Percentiles rank a stretch among this genome's conserved stretches.
phyloP scores from a whole-genome alignment of 768 basidiomycete genomes.

The Gloeopeniophorella convolvens region DNA sequence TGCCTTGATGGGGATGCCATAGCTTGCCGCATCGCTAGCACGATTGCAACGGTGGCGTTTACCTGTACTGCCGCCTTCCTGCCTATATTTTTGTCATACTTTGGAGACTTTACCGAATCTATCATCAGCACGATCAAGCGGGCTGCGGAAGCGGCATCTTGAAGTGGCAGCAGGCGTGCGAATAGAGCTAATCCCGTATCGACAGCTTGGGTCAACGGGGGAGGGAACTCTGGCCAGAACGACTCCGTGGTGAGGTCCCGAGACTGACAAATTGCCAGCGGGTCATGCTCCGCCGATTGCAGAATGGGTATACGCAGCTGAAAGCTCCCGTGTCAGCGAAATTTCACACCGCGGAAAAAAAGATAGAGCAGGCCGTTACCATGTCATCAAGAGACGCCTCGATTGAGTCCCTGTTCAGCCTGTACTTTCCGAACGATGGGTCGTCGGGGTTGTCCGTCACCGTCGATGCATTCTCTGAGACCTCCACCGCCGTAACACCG shows the following conservation, averaged over 20 bases:
- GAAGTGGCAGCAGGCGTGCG: constrained; percentile 67
- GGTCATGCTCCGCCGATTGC: constrained; percentile 82
- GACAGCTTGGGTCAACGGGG: constrained; percentile 75
- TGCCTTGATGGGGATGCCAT: constrained; percentile 48
- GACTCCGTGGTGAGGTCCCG: constrained; percentile 31
- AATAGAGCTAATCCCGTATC: constrained; percentile 89
- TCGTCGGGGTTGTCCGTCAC: constrained; percentile 26
- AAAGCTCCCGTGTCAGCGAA: background rate
- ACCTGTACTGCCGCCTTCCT: constrained; percentile 77
- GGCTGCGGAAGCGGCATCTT: constrained; percentile 55
- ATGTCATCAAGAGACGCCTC: constrained; percentile 74
- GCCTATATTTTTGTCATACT: constrained; percentile 82
- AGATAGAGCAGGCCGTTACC: constrained; percentile 43
- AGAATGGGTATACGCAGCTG: constrained; percentile 75
- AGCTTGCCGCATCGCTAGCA: constrained; percentile 58
- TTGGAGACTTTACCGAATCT: constrained; percentile 63
- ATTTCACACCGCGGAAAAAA: background rate
- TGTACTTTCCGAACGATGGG: constrained; percentile 36
- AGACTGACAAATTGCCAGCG: constrained; percentile 60
- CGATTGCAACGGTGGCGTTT: constrained; percentile 71
- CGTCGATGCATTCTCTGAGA: constrained; percentile 38
- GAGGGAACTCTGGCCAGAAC: constrained; percentile 58
- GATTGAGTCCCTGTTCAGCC: constrained; percentile 69
- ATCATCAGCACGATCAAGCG: constrained; percentile 53
- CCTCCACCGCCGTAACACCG: constrained; percentile 71